Percentiles rank a stretch among this genome's conserved stretches.
phyloP scores from a whole-genome alignment of 352 stramenopile genomes.

The Thraustochytrium striatum region DNA sequence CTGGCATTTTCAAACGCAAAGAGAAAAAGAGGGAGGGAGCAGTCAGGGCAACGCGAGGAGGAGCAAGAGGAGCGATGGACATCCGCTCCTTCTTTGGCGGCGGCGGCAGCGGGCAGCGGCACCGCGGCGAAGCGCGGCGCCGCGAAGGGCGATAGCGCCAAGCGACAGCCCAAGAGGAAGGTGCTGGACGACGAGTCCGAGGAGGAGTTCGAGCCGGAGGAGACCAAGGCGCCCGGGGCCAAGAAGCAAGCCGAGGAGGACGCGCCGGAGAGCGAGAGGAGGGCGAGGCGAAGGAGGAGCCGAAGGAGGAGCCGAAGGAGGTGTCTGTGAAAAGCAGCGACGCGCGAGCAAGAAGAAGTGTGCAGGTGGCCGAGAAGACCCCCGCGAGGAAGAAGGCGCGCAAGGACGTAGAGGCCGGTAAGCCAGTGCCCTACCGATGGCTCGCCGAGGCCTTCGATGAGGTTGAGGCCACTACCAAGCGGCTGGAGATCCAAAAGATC shows the following conservation, averaged over 20 bases:
- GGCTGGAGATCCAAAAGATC: conserved; percentile 68
- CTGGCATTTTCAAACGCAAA: too few relatives aligned
- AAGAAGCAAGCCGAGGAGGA: not conserved
- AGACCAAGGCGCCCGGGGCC: not conserved
- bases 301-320: not conserved
- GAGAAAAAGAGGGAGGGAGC: too few relatives aligned
- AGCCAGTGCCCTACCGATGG: conserved; percentile 15
- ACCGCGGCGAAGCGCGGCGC: too few relatives aligned
- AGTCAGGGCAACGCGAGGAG: too few relatives aligned
- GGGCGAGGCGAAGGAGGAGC: not conserved
- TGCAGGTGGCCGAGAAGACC: too few relatives aligned
- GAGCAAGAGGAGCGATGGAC: too few relatives aligned
- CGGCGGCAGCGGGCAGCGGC: not conserved
- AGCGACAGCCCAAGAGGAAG: too few relatives aligned
- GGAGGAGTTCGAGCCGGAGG: not conserved
- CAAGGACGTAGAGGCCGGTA: not conserved
- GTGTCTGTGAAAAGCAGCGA: too few relatives aligned
- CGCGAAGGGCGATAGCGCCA: not conserved
- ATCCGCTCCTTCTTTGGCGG: too few relatives aligned
- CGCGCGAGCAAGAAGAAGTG: too few relatives aligned
- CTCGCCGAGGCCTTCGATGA: conserved; percentile 36
- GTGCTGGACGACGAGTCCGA: too few relatives aligned
- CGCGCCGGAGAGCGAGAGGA: not conserved
- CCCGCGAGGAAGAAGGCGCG: not conserved
- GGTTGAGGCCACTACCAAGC: conserved; percentile 50